phyloP scores from a whole-genome alignment of 345 rosid genomes.

The Murraya koenigii region DNA sequence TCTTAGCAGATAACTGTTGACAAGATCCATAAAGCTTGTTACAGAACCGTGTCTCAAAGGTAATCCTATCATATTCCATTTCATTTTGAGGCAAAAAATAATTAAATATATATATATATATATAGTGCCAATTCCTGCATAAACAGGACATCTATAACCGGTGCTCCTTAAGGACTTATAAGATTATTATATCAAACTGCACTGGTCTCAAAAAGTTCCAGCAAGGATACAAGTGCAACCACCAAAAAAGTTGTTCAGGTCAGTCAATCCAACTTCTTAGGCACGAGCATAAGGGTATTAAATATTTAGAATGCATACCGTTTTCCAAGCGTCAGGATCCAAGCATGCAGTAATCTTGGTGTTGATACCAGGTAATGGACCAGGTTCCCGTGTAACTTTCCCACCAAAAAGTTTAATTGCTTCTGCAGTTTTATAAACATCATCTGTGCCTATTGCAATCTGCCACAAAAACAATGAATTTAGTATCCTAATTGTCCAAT shows the following conservation, averaged over 20 bases:
- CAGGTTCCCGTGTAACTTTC: constrained; percentile 88
- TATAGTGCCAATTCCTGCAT: not conserved
- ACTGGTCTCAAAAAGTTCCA: not conserved
- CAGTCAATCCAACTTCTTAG: not conserved
- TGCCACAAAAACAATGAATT: constrained; percentile 27
- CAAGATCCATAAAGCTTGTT: not conserved
- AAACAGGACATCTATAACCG: not conserved
- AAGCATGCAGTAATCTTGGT: constrained; percentile 96
- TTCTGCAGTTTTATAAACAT: constrained; percentile 91
- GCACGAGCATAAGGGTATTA: constrained; percentile 10
- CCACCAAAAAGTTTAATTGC: constrained; percentile 83
- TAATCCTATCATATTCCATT: not conserved
- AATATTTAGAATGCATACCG: constrained; percentile 48
- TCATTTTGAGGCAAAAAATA: not conserved
- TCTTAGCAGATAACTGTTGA: not conserved
- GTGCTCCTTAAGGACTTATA: not conserved
- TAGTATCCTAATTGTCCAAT: constrained; percentile 1
- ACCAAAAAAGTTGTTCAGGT: not conserved
- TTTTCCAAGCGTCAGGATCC: constrained; percentile 98
- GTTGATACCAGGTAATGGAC: constrained; percentile 92
- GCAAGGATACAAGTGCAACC: not conserved
- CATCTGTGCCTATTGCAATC: constrained; percentile 97
- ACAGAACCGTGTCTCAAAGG: not conserved
- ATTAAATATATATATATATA: not conserved
- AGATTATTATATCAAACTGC: not conserved